Evolutionary conservation across 495 filamentous ascomycete species (phyloP), one percentile per base, ranked within the genome.

Genomic region (Aeminium ludgeri): DNA sequence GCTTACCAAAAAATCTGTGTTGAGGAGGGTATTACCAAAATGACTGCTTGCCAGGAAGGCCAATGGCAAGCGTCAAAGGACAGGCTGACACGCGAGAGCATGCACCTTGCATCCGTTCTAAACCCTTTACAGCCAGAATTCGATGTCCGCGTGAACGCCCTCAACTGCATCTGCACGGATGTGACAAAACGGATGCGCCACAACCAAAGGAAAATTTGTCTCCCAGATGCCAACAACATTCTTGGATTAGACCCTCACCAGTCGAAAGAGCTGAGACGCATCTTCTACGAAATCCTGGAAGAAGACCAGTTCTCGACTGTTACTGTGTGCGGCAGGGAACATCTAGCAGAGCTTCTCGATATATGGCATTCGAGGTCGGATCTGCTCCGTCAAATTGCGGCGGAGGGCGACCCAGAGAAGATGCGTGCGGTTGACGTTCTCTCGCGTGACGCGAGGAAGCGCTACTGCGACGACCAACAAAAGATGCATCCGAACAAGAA

Each of bases 131-230:
- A 73, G 30, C 17, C 40, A 6, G 64, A 69, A 36, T 55, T 63
- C n/a, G 76, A 77, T 30, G 50, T 57, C 15, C 61, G 64, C 41
- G 62, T 65, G 15, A 67, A 81, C 37, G 76, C 82, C 1, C 62
- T 89, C 6, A 82, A 89, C 58, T 68, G 82, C 19, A 73, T 89
- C 18, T 82, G 78, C 51, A 75, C 66, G n/a, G 80, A 86, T 56
- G 79, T 86, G 35, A 84, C 79, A 7, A 89, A 89, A 57, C 64
- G 76, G 18, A 78, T 86, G 66, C 67, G 82, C 30, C 76, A 68
- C 0, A 40, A 71, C 20, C 67, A 72, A 40, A 62, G 61, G n/a
- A 60, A 65, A 20, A 73, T 86, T 64, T 77, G 73, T 2, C 69
- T 85, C 34, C 69, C 72, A 23, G 77, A 84, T 44, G 80, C 80